Base-by-base conservation (phyloP, 2,329 filamentous ascomycete genomes). In the Tolypocladium amazonense region DNA sequence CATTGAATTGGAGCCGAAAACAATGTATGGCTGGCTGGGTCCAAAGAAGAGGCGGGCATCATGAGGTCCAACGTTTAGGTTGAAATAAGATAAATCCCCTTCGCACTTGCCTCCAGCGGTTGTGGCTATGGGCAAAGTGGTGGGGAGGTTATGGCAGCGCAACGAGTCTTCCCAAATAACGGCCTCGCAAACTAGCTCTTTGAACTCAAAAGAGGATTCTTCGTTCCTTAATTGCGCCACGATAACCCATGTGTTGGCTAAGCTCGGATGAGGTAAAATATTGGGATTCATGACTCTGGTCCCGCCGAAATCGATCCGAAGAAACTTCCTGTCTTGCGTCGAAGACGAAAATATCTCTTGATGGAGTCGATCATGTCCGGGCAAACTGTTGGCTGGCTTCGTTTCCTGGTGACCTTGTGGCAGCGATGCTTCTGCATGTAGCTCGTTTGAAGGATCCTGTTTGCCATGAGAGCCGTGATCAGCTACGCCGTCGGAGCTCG, bases 1-100 rank as follows among this genome's bases (percentile, higher is more conserved):
- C 0, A 65, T 60, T 0, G 81, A 83, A 63, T 84, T 83, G 11
- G 81, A 83, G 2, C 83, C 83, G 59, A 79, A 87, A 5, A 82
- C 69, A 1, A 77, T 72, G 59, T 79, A 81, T 0, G 82, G 80
- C 1, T 64, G 70, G 0, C 75, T 67, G 0, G 82, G 83, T 0
- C 81, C 82, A 60, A 78, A 79, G 64, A 86, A 83, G 12, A 83
- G 78, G 6, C 83, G 76, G 1, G 81, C 82, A 65, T 86, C 84
- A 63, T 83, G 82, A 0, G 83, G 82, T 0, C 84, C 84, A 23
- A 77, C 66, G 61, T 76, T 80, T 59, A 77, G 63, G 38, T 66
- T 69, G 54, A 81, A 72, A 59, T 72, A 74, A 1, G 67, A 69
- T 7, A 81, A 61, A 2, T 80, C 72, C 2, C 74, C 78, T 6